Base-by-base conservation (phyloP, 208 protist species). In the Crithidia bombi region DNA sequence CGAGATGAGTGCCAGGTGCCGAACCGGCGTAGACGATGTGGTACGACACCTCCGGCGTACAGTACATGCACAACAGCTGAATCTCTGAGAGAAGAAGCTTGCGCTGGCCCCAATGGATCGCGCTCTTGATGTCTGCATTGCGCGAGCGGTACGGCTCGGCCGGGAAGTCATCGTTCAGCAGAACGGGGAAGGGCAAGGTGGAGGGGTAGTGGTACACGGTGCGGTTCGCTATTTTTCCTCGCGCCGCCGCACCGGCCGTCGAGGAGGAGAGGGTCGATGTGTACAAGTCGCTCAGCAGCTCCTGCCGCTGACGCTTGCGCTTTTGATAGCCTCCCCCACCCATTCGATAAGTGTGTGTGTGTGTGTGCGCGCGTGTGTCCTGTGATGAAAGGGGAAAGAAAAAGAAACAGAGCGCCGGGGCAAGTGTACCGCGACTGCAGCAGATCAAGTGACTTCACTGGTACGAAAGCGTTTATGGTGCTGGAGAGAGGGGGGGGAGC, bases 21-120 rank as follows among this genome's bases (percentile, higher is more conserved):
- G 96, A 90, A 14, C 97, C 97, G 0, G 92, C 96, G 73, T 98
- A 98, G 11, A 99, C 87, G 72, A 98, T 96, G 61, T 95, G 93
- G 68, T 95, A 97, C 3, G 89, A 82, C 46, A 82, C 78, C 23
- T 79, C 83, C 19, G 79, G 83, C 44, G 69, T 67, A 36, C 80
- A 79, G 84, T 97, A 96, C 30, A 91, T 57, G 35, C 81, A 86
- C 10, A 99, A 82, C 39, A 99, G 87, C 80, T 98, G 96, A 41
- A 99, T 94, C 74, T 98, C 97, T 5, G 94, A 98, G 14, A 99
- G 68, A 10, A 99, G 75, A 0, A 98, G 79, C 78, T 99, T 98
- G 10, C 97, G 85, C 86, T 99, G 97, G 3, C 97, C 97, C 96
- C 97, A 99, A 78, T 99, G 97, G 21, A 96, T 83, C 9, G 92